Conservation (phyloP, 805 yeast species). For the Metschnikowia chrysomelidarum region DNA sequence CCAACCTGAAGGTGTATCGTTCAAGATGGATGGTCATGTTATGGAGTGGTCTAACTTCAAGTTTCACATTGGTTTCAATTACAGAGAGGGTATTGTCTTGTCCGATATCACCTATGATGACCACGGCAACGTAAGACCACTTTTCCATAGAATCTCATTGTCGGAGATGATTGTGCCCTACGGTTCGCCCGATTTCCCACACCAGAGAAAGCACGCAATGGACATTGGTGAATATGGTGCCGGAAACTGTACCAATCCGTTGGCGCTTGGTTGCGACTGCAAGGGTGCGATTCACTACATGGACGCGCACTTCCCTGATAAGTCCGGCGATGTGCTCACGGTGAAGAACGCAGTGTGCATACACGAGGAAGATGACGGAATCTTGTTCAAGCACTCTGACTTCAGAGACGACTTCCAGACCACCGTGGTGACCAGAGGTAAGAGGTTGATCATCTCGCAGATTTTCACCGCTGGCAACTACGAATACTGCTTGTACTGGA, state of each 20-base stretch:
- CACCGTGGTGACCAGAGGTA: conserved; percentile 70
- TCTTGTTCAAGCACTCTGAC: conserved; percentile 77
- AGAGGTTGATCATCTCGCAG: conserved; percentile 69
- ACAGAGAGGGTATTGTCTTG: conserved; percentile 79
- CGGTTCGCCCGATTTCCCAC: conserved; percentile 75
- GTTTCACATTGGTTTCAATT: conserved; percentile 78
- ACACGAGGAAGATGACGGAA: conserved; percentile 83
- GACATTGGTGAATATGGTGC: conserved; percentile 89
- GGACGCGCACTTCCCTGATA: conserved; percentile 70
- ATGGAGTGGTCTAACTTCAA: conserved; percentile 76
- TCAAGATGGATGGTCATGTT: conserved; percentile 62
- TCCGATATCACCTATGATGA: conserved; percentile 72
- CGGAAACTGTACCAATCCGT: conserved; percentile 78
- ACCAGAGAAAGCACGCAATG: conserved; percentile 80
- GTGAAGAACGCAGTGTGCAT: conserved; percentile 79
- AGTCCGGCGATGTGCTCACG: conserved; percentile 65
- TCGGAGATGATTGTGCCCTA: conserved; percentile 85
- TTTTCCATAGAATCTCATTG: conserved; percentile 74
- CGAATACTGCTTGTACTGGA: conserved; percentile 82
- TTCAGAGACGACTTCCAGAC: conserved; percentile 77
- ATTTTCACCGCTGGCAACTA: conserved; percentile 84
- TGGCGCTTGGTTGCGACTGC: conserved; percentile 78
- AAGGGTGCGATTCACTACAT: conserved; percentile 79
- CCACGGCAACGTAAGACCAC: conserved; percentile 66
- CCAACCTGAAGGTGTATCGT: conserved; percentile 82